phyloP scores from a whole-genome alignment of 441 rosid genomes.

The Populus hybrid region DNA sequence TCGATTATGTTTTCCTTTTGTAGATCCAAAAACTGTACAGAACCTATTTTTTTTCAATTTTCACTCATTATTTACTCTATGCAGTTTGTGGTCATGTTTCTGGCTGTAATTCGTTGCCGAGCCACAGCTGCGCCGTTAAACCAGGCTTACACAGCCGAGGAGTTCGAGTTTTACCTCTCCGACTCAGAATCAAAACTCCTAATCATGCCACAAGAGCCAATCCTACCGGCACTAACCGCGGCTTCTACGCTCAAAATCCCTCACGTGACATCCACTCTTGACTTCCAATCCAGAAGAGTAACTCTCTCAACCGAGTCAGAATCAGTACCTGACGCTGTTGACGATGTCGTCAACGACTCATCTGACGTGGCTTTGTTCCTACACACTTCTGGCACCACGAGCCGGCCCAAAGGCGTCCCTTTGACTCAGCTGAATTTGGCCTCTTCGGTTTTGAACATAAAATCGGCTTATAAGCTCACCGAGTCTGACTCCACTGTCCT shows the following conservation, averaged over 20 bases:
- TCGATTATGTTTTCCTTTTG: neutral
- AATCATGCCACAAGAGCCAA: constrained; percentile 52
- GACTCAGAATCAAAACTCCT: constrained; percentile 82
- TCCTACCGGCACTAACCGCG: constrained; percentile 55
- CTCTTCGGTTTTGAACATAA: constrained; percentile 64
- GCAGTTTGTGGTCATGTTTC: constrained; percentile 72
- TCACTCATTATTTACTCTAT: neutral
- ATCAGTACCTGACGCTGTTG: constrained; percentile 19
- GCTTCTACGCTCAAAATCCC: constrained; percentile 65
- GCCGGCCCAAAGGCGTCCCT: constrained; percentile 93
- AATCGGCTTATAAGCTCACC: constrained; percentile 57
- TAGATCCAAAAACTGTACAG: neutral
- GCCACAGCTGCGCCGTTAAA: constrained; percentile 87
- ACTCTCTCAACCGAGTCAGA: constrained; percentile 36
- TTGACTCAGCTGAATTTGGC: constrained; percentile 71
- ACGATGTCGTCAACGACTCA: constrained; percentile 40
- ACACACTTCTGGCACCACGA: constrained; percentile 81
- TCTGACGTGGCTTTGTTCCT: constrained; percentile 73
- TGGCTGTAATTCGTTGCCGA: constrained; percentile 72
- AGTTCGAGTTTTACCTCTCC: constrained; percentile 82
- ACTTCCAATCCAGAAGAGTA: constrained; percentile 36
- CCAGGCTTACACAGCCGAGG: constrained; percentile 75
- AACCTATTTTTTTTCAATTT: neutral
- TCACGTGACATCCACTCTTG: constrained; percentile 49
- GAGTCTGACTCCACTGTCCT: constrained; percentile 77